Evolutionary conservation across 2,329 filamentous ascomycete species (phyloP).

Genomic region (Phialophora tarda): DNA sequence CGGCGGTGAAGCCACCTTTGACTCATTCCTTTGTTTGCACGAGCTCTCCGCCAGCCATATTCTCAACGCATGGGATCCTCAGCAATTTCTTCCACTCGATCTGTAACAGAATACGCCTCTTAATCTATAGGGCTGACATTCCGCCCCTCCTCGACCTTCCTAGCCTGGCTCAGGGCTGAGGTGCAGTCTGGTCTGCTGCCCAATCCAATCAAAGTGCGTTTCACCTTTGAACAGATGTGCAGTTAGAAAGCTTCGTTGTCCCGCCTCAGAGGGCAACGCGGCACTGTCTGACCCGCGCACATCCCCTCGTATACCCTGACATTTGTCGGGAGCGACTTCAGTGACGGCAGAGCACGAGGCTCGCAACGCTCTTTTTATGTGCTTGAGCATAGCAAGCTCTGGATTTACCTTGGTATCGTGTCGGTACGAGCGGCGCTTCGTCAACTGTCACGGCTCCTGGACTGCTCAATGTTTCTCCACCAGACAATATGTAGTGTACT

Average conservation of each 20-base stretch:
- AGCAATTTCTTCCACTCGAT: not conserved
- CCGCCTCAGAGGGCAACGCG: not conserved
- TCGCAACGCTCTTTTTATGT: not conserved
- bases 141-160: slow-evolving; percentile 6
- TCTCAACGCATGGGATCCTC: not conserved
- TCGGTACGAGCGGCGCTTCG: too few relatives aligned
- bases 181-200: slow-evolving; percentile 5
- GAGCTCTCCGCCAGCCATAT: not conserved
- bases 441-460: not conserved
- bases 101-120: not conserved
- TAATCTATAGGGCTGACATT: slow-evolving; percentile 23
- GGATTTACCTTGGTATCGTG: not conserved
- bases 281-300: not conserved
- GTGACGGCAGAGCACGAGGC: not conserved
- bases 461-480: not conserved
- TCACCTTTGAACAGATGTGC: slow-evolving; percentile 28
- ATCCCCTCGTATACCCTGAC: too few relatives aligned
- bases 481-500: not conserved
- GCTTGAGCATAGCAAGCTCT: not conserved
- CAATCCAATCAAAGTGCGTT: slow-evolving; percentile 20
- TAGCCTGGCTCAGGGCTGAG: not conserved
- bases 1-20: slow-evolving; percentile 11
- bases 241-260: slow-evolving; percentile 18
- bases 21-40: not conserved
- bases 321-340: not conserved